Percentiles rank a stretch among this genome's conserved stretches.
These are phyloP conservation scores for Lactarius akahatsu DNA, from an alignment of 768 basidiomycete genomes.

Conservation along the genomic window DNA sequence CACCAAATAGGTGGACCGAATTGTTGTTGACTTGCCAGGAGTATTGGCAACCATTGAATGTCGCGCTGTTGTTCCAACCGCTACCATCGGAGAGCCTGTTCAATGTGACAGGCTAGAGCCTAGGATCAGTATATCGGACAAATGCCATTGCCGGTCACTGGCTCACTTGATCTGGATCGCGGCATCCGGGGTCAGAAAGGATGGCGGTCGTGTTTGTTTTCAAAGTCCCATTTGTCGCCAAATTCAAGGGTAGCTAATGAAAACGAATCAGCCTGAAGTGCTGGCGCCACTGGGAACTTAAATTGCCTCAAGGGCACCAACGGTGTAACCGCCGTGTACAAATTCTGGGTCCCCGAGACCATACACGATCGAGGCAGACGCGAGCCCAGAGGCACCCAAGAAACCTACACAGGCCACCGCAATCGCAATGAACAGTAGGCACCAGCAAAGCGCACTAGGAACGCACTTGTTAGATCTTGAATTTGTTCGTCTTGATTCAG, in stretches of 20 bases:
- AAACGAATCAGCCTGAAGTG: neutral
- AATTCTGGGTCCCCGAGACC: constrained; percentile 48
- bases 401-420: constrained; percentile 45
- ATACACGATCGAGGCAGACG: constrained; percentile 50
- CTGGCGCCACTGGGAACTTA: neutral
- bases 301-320: constrained; percentile 47
- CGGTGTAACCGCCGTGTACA: constrained; percentile 45
- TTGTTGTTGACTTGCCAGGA: constrained; percentile 43
- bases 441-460: neutral
- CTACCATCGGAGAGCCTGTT: constrained; percentile 32
- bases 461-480: constrained; percentile 48
- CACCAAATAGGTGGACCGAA: constrained; percentile 46
- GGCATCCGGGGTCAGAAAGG: constrained; percentile 47
- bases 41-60: constrained; percentile 43
- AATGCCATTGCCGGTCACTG: neutral
- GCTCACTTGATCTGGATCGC: constrained; percentile 38
- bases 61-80: constrained; percentile 47
- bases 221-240: constrained; percentile 47
- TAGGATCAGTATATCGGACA: neutral
- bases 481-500: constrained; percentile 49
- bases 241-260: constrained; percentile 40
- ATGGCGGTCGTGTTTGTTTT: constrained; percentile 50
- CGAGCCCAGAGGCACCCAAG: constrained; percentile 54
- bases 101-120: constrained; percentile 41
- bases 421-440: constrained; percentile 2